Evolutionary conservation across 257 asterid species (phyloP).

Genomic region (Plantago elongata): DNA sequence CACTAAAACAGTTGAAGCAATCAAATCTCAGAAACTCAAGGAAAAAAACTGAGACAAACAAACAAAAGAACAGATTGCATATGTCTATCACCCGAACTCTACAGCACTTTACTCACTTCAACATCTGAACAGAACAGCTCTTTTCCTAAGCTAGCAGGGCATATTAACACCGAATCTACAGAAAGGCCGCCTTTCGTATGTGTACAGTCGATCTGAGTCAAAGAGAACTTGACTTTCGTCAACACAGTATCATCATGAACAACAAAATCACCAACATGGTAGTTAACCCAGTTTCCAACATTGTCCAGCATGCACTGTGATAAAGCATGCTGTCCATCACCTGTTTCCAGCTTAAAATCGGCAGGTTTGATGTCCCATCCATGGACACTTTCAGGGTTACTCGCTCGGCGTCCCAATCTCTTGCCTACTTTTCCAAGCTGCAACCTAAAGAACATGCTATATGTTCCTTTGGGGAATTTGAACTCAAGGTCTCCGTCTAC

Average conservation of each 20-base stretch:
- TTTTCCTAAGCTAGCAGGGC: constrained; percentile 52
- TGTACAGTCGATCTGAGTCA: constrained; percentile 84
- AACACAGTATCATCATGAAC: constrained; percentile 32
- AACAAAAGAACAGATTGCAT: constrained; percentile 12
- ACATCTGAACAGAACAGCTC: constrained; percentile 26
- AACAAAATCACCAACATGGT: constrained; percentile 68
- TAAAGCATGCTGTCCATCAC: constrained; percentile 43
- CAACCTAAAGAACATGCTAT: constrained; percentile 73
- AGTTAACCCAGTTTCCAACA: constrained; percentile 63
- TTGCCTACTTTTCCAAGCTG: constrained; percentile 58
- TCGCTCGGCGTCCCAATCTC: constrained; percentile 46
- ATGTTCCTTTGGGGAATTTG: constrained; percentile 58
- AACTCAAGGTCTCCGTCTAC: constrained; percentile 70
- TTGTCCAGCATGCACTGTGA: constrained; percentile 40
- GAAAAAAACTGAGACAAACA: constrained; percentile 15
- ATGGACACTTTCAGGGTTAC: constrained; percentile 49
- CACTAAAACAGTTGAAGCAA: constrained; percentile 19
- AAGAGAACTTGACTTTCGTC: constrained; percentile 50
- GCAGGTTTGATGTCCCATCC: constrained; percentile 85
- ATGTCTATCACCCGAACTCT: constrained; percentile 3
- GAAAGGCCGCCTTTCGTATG: constrained; percentile 86
- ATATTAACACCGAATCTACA: constrained; percentile 66
- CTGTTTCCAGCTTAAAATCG: constrained; percentile 49
- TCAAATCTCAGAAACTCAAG: constrained; percentile 14
- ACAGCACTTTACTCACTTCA: constrained; percentile 24